Base-by-base conservation (phyloP, 768 basidiomycete genomes). In the Xerocomellus dryophilus region DNA sequence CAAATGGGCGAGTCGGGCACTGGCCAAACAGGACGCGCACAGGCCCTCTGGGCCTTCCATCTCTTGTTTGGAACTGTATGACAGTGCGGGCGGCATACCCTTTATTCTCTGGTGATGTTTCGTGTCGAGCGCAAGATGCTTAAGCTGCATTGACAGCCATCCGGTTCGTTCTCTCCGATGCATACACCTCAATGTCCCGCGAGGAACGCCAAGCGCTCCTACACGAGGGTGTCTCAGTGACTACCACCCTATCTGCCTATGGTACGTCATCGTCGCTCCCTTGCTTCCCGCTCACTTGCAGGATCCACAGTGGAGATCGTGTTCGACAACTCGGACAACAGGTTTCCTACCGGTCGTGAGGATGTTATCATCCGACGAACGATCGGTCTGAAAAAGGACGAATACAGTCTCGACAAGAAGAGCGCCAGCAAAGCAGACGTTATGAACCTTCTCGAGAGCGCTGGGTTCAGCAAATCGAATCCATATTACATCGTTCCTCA, bases 401-500 rank as follows among this genome's bases (percentile, higher is more conserved):
- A 98, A 74, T 99, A 98, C 74, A 91, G 90, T 59, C 77, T 98
- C 27, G 96, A 99, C 73, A 88, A 89, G 76, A 98, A 98, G 76
- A 93, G 88, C 57, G 88, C 90, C 0, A 90, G 85, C 70, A 97
- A 97, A 71, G 96, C 94, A 4, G 97, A 99, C 65, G 92, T 99
- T 18, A 96, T 97, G 92, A 95, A 93, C 65, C 77, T 98, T 23
- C 81, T 99, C 43, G 97, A 98, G 69, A 90, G 88, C 66, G 97
- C 97, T 2, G 96, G 97, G 1, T 99, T 99, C 76, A 93, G 90
- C 74, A 90, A 93, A 66, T 88, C 88, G n/a, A 99, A 98, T 66
- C 97, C 97, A 0, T 99, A 98, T 69, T 99, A 98, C 65, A 99
- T 99, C 60, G 96, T 98, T 0, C 97, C 97, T 2, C 97, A 99